phyloP scores from a whole-genome alignment of 208 protist species.

The Crithidia acanthocephali region DNA sequence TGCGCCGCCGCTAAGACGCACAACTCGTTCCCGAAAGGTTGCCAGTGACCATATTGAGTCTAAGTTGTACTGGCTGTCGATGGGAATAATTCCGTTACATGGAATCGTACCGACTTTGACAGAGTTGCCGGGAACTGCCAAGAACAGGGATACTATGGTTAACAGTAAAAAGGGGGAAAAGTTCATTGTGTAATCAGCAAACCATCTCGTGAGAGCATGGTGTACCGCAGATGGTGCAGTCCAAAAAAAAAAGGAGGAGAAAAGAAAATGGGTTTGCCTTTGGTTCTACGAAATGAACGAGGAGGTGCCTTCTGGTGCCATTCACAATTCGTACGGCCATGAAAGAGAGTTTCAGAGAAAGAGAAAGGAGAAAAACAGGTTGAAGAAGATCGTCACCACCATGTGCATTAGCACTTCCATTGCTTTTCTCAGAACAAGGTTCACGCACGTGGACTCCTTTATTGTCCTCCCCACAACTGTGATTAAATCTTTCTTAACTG shows the following conservation, averaged over 20 bases:
- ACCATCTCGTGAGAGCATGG: background rate
- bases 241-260: background rate
- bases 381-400: too few species aligned
- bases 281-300: too few species aligned
- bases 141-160: conserved; percentile 6
- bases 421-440: too few species aligned
- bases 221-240: background rate
- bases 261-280: too few species aligned
- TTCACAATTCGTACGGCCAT: too few species aligned
- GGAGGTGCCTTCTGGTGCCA: too few species aligned
- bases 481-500: too few species aligned
- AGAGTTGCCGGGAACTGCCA: background rate
- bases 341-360: too few species aligned
- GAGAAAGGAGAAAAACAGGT: too few species aligned
- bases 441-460: too few species aligned
- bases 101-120: conserved; percentile 33
- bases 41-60: conserved; percentile 51
- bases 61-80: conserved; percentile 60
- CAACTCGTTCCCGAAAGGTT: conserved; percentile 13
- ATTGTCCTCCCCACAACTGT: too few species aligned
- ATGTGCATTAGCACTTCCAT: too few species aligned
- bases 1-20: conserved; percentile 18
- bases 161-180: background rate
- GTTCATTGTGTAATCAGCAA: conserved; percentile 1
- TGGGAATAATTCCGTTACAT: conserved; percentile 61